Base-by-base conservation (phyloP, 2,329 filamentous ascomycete species). In the Ophioceras dolichostomum region DNA sequence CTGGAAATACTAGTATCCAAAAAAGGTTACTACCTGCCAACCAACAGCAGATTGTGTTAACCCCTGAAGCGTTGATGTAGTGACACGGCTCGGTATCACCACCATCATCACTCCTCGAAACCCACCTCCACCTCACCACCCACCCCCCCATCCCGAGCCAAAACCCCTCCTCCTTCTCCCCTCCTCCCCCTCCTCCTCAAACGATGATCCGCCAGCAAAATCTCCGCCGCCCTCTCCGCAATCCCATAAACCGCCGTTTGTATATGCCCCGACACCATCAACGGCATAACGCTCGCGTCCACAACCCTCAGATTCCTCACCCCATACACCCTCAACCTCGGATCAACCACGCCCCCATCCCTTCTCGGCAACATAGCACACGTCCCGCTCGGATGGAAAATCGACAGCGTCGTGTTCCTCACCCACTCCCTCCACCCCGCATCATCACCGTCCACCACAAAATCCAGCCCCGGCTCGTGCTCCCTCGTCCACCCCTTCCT, bases 181-280 rank as follows among this genome's bases (percentile, higher is more conserved):
- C n/a, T n/a, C n/a, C n/a, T n/a, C n/a, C n/a, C n/a, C n/a, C 13
- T 29, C 26, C n/a, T 28, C 9, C 5, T 19, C 8, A 9, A 17
- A 10, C 14, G 14, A 9, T 2, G 4, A 31, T 31, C 29, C 14
- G 5, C 14, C 5, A 31, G 45, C 30, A 57, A 53, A 4, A 47
- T 40, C 13, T 49, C 41, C 10, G 59, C 51, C 10, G 54, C 54
- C 47, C 63, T 69, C 49, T 73, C 70, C 8, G 57, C 68, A 41
- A 70, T 55, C 49, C 65, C 68, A 40, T 73, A 73, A 1, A 72
- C 64, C 1, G 62, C 60, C 24, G 66, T 68, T 45, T 72, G 67
- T 16, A 70, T 65, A 12, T 68, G 58, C 1, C 45, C 64, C 55
- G 51, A 67, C 51, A 41, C 61, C 51, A 55, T 62, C 54, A 68